Evolutionary conservation across 768 basidiomycete genomes (phyloP), one percentile per base, ranked within the genome.

Genomic region (Panus rudis): DNA sequence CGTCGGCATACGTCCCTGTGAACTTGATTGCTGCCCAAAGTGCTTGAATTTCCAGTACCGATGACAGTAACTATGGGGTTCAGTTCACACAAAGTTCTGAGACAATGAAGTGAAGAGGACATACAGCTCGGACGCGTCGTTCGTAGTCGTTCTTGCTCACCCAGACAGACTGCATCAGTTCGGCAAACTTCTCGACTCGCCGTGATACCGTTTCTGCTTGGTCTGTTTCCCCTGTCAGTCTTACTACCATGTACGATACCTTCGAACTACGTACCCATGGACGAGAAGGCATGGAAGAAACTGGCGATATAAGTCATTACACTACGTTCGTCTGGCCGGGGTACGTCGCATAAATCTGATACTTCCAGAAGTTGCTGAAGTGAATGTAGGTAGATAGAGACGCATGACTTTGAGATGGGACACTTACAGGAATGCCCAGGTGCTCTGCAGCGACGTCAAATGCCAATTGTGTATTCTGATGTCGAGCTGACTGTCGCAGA

Each of bases 271-370:
- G 39, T 51, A 93, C 93, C 91, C 84, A 96, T 93, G 0, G 89
- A 83, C 0, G 92, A 94, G 62, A 99, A 99, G 0, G 94, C 93
- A 59, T 98, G 96, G 72, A 99, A 99, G 65, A 76, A 98, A 54
- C 89, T 89, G 25, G 96, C 96, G 35, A 99, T 85, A 52, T 97
- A 98, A 4, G 92, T 97, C 91, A 97, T 97, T 10, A 97, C 89
- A 62, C 87, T 91, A 27, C 92, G 81, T 64, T 99, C 96, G 61
- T 99, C 96, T 0, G 94, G 94, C 37, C 75, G 77, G n/a, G 69
- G 69, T 0, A 81, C 78, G 56, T 92, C 91, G 52, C 91, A 93
- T 23, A 99, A 63, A 69, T 99, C 96, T 42, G 91, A 84, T 0
- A 98, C 94, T 72, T 99, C 96, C 16, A 99, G 76, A 4, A 99